These are phyloP conservation scores for Aspergillus homomorphus DNA, from an alignment of 495 filamentous ascomycete species.

Conservation along the genomic window DNA sequence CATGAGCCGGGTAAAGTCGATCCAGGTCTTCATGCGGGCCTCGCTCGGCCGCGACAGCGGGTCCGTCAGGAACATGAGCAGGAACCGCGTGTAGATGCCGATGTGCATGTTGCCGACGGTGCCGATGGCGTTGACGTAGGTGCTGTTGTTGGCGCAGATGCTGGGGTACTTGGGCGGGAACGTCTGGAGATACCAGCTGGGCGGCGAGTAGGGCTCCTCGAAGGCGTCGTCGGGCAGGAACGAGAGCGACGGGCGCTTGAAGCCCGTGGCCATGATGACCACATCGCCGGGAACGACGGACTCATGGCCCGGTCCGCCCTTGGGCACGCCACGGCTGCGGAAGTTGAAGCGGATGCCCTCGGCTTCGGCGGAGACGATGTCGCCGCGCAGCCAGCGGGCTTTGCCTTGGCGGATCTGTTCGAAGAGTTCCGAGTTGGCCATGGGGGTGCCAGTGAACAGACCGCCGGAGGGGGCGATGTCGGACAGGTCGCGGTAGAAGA, in stretches of 20 bases:
- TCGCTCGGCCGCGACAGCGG: slow-evolving; percentile 67
- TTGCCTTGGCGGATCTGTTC: slow-evolving; percentile 71
- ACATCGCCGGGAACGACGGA: slow-evolving; percentile 66
- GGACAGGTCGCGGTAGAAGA: slow-evolving; percentile 84
- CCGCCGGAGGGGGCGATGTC: slow-evolving; percentile 69
- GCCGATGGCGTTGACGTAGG: slow-evolving; percentile 78
- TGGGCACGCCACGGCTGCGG: slow-evolving; percentile 67
- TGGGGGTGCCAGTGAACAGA: slow-evolving; percentile 75
- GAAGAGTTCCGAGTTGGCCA: slow-evolving; percentile 81
- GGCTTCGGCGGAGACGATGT: slow-evolving; percentile 64
- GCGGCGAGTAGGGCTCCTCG: slow-evolving; percentile 66
- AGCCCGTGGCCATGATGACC: slow-evolving; percentile 82
- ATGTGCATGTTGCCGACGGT: slow-evolving; percentile 82
- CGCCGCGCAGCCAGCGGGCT: slow-evolving; percentile 76
- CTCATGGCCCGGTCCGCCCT: slow-evolving; percentile 66
- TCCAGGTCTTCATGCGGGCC: slow-evolving; percentile 80
- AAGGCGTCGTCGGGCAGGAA: slow-evolving; percentile 74
- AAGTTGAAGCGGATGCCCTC: slow-evolving; percentile 67
- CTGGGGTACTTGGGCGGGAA: slow-evolving; percentile 64
- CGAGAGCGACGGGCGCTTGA: slow-evolving; percentile 63
- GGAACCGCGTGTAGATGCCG: slow-evolving; percentile 79
- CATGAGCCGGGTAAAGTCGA: slow-evolving; percentile 75
- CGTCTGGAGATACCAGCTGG: slow-evolving; percentile 84
- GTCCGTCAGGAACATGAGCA: slow-evolving; percentile 83
- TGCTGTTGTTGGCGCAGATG: slow-evolving; percentile 79